Conservation (phyloP, 2,329 filamentous ascomycete genomes). For the Colletotrichum tropicicola region DNA sequence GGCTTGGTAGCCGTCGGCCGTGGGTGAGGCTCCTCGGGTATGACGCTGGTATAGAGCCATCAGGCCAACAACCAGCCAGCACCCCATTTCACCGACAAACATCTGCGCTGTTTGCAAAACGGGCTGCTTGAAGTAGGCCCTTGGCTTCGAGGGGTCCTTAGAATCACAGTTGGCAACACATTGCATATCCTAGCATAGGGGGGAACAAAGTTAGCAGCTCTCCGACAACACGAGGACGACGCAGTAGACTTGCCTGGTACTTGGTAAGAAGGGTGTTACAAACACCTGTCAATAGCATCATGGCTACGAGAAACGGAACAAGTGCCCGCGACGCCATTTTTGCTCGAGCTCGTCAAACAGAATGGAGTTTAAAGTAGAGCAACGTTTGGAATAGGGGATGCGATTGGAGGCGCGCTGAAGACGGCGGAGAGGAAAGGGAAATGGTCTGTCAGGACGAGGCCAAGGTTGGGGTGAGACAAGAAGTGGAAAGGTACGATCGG, state of each 20-base stretch:
- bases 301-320: conserved; percentile 86
- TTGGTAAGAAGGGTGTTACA: conserved; percentile 98
- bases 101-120: conserved; percentile 97
- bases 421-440: no score
- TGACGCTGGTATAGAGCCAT: conserved; percentile 73
- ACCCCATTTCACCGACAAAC: conserved; percentile 96
- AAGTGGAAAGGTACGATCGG: no score
- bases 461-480: no score
- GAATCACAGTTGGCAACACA: conserved; percentile 90
- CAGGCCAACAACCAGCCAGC: conserved; percentile 87
- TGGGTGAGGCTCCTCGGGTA: conserved; percentile 51
- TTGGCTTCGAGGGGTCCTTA: conserved; percentile 70
- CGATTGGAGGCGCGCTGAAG: no score
- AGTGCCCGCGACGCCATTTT: conserved; percentile 76
- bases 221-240: neutral
- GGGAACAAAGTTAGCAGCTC: neutral
- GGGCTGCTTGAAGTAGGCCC: conserved; percentile 87
- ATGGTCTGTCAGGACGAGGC: no score
- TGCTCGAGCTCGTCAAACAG: neutral
- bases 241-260: conserved; percentile 76
- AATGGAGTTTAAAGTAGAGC: neutral
- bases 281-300: conserved; percentile 96
- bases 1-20: conserved; percentile 70
- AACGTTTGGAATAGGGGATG: no score
- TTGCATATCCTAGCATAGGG: conserved; percentile 80